Percentiles rank a stretch among this genome's conserved stretches.
phyloP scores from a whole-genome alignment of 352 stramenopile genomes.

The Salisapilia sapeloensis region DNA sequence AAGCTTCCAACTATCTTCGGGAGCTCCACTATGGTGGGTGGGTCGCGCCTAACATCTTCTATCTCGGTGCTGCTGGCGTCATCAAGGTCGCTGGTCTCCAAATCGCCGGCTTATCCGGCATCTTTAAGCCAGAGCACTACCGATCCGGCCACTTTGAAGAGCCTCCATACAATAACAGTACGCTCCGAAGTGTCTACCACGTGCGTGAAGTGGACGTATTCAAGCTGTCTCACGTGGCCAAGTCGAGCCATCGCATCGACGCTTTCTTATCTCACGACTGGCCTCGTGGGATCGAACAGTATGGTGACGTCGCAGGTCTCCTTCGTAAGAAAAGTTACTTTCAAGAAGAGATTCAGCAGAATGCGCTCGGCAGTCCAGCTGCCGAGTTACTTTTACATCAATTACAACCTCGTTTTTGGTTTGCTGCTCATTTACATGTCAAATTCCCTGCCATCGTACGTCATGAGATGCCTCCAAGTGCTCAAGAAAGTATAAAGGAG shows the following conservation, averaged over 20 bases:
- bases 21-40: slow-evolving; percentile 96
- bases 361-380: slow-evolving; percentile 87
- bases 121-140: slow-evolving; percentile 93
- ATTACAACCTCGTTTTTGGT: slow-evolving; percentile 92
- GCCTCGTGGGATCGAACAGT: slow-evolving; percentile 92
- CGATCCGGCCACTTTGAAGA: slow-evolving; percentile 80
- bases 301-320: slow-evolving; percentile 84
- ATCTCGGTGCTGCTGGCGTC: slow-evolving; percentile 88
- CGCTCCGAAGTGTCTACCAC: slow-evolving; percentile 92
- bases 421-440: slow-evolving; percentile 95
- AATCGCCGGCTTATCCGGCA: slow-evolving; percentile 95
- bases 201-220: slow-evolving; percentile 87
- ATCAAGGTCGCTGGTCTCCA: slow-evolving; percentile 85
- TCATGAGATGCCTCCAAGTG: slow-evolving; percentile 21
- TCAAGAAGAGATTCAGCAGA: slow-evolving; percentile 84
- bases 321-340: slow-evolving; percentile 92
- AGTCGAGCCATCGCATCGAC: slow-evolving; percentile 39
- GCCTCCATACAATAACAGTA: slow-evolving; percentile 43
- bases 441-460: slow-evolving; percentile 94
- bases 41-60: slow-evolving; percentile 98
- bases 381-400: slow-evolving; percentile 85
- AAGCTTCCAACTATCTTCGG: slow-evolving; percentile 93
- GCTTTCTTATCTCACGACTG: slow-evolving; percentile 97
- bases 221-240: slow-evolving; percentile 71
- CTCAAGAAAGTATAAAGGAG: not conserved